Evolutionary conservation across 2,329 filamentous ascomycete species (phyloP).

Genomic region (Xylaria arbuscula): DNA sequence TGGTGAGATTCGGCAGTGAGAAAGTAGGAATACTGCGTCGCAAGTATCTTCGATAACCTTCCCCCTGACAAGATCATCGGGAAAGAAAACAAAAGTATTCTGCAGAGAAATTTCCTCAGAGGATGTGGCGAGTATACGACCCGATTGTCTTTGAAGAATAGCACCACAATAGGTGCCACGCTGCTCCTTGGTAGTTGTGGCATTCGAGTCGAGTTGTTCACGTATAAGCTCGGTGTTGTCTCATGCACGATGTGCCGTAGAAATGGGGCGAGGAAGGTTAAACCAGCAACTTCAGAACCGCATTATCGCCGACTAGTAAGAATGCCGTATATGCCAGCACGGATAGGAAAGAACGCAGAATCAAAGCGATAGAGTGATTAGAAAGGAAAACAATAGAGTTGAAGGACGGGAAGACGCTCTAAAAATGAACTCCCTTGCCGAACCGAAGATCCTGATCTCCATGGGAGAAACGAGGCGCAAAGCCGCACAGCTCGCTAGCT

Average conservation of each 20-base stretch:
- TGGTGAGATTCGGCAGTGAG: conserved; percentile 26
- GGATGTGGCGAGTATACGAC: conserved; percentile 10
- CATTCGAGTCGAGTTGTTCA: neutral
- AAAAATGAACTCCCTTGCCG: conserved; percentile 10
- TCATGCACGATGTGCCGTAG: conserved; percentile 9
- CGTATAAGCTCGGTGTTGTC: neutral
- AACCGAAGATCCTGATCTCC: conserved; percentile 28
- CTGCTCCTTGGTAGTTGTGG: neutral
- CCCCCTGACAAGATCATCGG: conserved; percentile 12
- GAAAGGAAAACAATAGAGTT: conserved; percentile 27
- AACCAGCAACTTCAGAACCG: conserved; percentile 32
- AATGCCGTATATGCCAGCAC: conserved; percentile 31
- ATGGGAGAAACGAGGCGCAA: conserved; percentile 36
- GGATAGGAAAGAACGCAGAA: conserved; percentile 28
- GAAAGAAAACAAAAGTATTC: neutral
- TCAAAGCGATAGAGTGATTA: conserved; percentile 19
- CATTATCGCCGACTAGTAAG: conserved; percentile 12
- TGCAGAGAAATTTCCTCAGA: neutral
- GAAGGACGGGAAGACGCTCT: conserved; percentile 4
- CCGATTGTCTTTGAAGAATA: conserved; percentile 4
- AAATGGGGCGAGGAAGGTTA: conserved; percentile 24
- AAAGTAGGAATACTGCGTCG: conserved; percentile 5
- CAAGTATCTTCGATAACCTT: neutral
- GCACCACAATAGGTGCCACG: conserved; percentile 4
- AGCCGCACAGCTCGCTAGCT: conserved; percentile 23